Base-by-base conservation (phyloP, 139 green algal species). In the Mesotaenium endlicherianum region DNA sequence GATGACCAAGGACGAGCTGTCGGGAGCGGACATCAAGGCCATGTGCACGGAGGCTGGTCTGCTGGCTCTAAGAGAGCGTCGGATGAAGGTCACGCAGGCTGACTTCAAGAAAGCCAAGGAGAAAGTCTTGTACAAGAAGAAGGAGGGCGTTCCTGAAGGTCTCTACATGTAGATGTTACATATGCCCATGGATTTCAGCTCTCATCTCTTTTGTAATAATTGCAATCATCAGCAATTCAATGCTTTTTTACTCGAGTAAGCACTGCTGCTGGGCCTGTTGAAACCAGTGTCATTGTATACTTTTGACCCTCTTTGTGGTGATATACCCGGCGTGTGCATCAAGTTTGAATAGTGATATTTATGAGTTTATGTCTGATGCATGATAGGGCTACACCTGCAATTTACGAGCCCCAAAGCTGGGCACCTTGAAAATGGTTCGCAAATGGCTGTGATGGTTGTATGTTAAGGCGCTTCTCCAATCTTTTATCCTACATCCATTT, bases 51-150 rank as follows among this genome's bases (percentile, higher is more conserved):
- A 99, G 89, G 93, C 96, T n/a, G 96, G 96, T 2, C 91, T 99
- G 85, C 92, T 99, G 76, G 96, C 96, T 17, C 90, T 99, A 81
- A 87, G 96, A 0, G 96, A 99, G 92, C 89, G 96, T 2, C 91
- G 96, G 40, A 99, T 99, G 96, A 92, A 92, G 88, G 87, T 92
- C 20, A 92, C 85, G 43, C 90, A 92, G n/a, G 57, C 47, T 2
- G 89, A 92, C 70, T 92, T 93, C 67, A 87, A 87, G 34, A 91
- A 91, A 75, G 91, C 91, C 3, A 97, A 97, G 88, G 95, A 98
- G 79, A 98, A 98, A 88, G 95, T 99, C 60, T 77, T 98, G 76
- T 99, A 98, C 91, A 98, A 98, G 92, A 99, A 99, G 93, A 99
- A 98, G 90, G 95, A 99, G 82, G 93, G 94, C 68, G 92, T 98